Evolutionary conservation across 768 basidiomycete genomes (phyloP), one percentile per base, ranked within the genome.

Genomic region (Boletus reticuloceps): DNA sequence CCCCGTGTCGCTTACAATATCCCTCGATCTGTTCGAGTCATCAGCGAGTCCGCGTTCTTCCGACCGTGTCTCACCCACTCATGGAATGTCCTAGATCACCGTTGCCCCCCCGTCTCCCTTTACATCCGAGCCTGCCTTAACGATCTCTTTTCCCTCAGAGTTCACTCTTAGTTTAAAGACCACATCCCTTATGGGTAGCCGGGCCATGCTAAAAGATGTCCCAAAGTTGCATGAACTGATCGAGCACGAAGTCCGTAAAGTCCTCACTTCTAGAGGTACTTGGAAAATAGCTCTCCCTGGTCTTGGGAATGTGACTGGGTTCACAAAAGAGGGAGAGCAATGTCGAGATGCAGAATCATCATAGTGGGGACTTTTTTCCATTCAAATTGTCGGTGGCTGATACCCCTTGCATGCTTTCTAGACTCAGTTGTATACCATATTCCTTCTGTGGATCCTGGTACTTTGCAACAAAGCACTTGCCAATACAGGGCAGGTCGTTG

Each of bases 201-300:
- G 96, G 43, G 95, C 97, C n/a, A 97, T 98, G 73, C 80, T 99
- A 1, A 94, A 93, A 56, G 94, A 99, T 65, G 91, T 99, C 1
- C 96, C 97, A 25, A 99, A 99, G 71, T 77, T 98, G 16, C 95
- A 98, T 62, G 95, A 99, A 69, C 79, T 99, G 48, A 92, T 99
- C 48, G 82, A 91, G 59, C 82, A 88, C 60, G 90, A 96, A 70
- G 82, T 97, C 0, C 80, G 90, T 39, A 80, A 81, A 45, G 77
- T 83, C 19, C 75, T 89, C 49, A 79, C 82, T 46, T 66, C 79
- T 25, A 74, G 78, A 54, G 84, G 82, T 25, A 82, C 81, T 12
- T 89, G 87, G 85, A 84, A 81, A 58, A 68, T 93, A 31, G 75
- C 77, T 4, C 74, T 92, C 6, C 90, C 90, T 36, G 87, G 86